A percentile compares a stretch with the other conserved stretches of the same genome.
These are phyloP conservation scores for Colletotrichum orbiculare DNA, from an alignment of 2,329 filamentous ascomycete genomes.

Conservation along the genomic window DNA sequence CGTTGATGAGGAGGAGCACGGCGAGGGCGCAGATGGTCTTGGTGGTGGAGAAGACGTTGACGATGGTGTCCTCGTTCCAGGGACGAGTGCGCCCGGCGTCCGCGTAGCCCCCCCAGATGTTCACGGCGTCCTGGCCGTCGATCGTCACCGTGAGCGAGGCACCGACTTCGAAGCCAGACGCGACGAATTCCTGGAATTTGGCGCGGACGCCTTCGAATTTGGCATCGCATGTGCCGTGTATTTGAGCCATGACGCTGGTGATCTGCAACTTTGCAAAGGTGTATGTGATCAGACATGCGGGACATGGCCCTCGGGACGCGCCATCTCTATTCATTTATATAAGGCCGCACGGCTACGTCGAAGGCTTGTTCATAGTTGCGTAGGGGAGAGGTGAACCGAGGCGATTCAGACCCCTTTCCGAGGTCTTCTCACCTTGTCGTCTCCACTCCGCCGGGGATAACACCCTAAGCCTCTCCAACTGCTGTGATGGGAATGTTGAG, in stretches of 20 bases:
- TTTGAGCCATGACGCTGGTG: conserved; percentile 33
- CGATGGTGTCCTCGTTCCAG: conserved; percentile 54
- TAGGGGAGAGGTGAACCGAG: too few species aligned
- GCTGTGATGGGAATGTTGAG: too few species aligned
- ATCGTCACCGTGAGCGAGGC: conserved; percentile 56
- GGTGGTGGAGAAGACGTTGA: conserved; percentile 52
- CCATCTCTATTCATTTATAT: too few species aligned
- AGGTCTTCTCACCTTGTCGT: too few species aligned
- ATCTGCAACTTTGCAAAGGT: background rate
- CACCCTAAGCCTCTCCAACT: too few species aligned
- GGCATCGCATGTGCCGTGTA: conserved; percentile 50
- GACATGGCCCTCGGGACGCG: too few species aligned
- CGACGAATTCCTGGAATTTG: conserved; percentile 48
- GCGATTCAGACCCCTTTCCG: too few species aligned
- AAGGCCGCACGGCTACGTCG: too few species aligned
- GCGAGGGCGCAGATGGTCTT: conserved; percentile 53
- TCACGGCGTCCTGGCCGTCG: conserved; percentile 53
- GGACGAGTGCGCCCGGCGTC: conserved; percentile 44
- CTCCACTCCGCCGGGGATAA: too few species aligned
- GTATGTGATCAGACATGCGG: too few species aligned
- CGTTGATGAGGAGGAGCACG: conserved; percentile 51
- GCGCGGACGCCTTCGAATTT: conserved; percentile 49
- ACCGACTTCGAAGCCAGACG: conserved; percentile 53
- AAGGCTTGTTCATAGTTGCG: too few species aligned
- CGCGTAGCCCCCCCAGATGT: conserved; percentile 56